Evolutionary conservation across 495 filamentous ascomycete genomes (phyloP).

Genomic region (Saxophila tyrrhenica): DNA sequence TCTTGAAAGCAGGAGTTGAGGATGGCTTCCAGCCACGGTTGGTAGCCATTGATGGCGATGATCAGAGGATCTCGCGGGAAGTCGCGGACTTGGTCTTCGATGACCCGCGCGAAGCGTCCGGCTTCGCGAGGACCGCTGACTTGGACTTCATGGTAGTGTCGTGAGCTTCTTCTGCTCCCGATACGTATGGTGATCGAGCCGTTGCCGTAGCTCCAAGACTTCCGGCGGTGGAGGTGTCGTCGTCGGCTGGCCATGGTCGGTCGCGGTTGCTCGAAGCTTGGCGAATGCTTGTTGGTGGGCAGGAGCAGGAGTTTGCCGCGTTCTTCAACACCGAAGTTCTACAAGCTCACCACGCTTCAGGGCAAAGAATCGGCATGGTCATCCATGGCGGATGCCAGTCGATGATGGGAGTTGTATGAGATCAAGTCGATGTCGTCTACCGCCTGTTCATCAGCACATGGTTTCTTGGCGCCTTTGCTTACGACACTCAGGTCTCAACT

Average conservation of each 20-base stretch:
- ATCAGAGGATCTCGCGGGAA: conserved; percentile 10
- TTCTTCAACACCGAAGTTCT: too few species aligned
- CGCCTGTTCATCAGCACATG: neutral
- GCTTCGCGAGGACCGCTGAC: conserved; percentile 18
- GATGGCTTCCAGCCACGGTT: conserved; percentile 18
- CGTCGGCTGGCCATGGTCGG: conserved; percentile 5
- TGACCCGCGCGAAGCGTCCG: conserved; percentile 14
- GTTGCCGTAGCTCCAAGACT: conserved; percentile 6
- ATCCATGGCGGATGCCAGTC: too few species aligned
- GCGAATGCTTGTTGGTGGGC: neutral
- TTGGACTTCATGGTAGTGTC: conserved; percentile 15
- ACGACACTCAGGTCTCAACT: neutral
- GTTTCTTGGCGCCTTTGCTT: neutral
- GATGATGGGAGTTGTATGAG: too few species aligned
- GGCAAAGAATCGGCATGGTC: neutral
- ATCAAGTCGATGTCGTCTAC: too few species aligned
- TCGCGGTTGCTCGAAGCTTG: neutral
- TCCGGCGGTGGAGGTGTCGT: conserved; percentile 12
- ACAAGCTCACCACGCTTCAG: neutral
- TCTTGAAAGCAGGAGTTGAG: conserved; percentile 17
- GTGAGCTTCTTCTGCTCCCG: conserved; percentile 14
- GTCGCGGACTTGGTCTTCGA: conserved; percentile 14
- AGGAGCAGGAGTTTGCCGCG: too few species aligned
- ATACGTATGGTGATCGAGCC: conserved; percentile 15
- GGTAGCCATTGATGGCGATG: conserved; percentile 19